phyloP scores from a whole-genome alignment of 495 filamentous ascomycete species.

The Annulohypoxylon moriforme region DNA sequence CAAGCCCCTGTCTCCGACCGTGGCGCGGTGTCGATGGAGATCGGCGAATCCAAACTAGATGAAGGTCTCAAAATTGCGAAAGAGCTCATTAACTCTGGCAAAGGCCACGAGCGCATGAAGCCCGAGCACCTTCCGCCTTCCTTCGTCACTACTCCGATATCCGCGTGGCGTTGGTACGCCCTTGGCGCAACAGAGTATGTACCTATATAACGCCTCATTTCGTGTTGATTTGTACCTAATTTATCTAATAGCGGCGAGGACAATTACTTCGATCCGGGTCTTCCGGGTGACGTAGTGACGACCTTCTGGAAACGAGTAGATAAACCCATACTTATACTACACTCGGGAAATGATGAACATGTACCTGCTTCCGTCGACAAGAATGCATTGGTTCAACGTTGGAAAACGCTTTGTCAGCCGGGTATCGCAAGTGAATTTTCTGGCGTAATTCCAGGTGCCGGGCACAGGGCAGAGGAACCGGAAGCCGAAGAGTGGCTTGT shows the following conservation, averaged over 20 bases:
- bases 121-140: slow-evolving; percentile 60
- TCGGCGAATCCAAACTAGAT: slow-evolving; percentile 59
- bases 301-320: slow-evolving; percentile 71
- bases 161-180: slow-evolving; percentile 74
- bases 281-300: slow-evolving; percentile 67
- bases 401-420: slow-evolving; percentile 59
- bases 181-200: slow-evolving; percentile 68
- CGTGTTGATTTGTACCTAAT: slow-evolving; percentile 17
- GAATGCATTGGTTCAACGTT: slow-evolving; percentile 68
- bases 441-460: slow-evolving; percentile 56
- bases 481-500: slow-evolving; percentile 53
- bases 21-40: slow-evolving; percentile 64
- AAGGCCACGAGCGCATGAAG: slow-evolving; percentile 68
- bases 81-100: slow-evolving; percentile 63
- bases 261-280: slow-evolving; percentile 88
- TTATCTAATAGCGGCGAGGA: slow-evolving; percentile 70
- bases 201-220: background rate
- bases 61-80: slow-evolving; percentile 65
- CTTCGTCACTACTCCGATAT: slow-evolving; percentile 65
- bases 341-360: slow-evolving; percentile 78
- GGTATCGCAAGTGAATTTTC: slow-evolving; percentile 55
- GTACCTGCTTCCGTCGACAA: slow-evolving; percentile 73
- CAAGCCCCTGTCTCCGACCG: slow-evolving; percentile 86
- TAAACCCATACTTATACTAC: slow-evolving; percentile 71
- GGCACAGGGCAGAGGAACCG: slow-evolving; percentile 54